Conservation (phyloP, 768 basidiomycete species). For the Lyophyllum atratum region DNA sequence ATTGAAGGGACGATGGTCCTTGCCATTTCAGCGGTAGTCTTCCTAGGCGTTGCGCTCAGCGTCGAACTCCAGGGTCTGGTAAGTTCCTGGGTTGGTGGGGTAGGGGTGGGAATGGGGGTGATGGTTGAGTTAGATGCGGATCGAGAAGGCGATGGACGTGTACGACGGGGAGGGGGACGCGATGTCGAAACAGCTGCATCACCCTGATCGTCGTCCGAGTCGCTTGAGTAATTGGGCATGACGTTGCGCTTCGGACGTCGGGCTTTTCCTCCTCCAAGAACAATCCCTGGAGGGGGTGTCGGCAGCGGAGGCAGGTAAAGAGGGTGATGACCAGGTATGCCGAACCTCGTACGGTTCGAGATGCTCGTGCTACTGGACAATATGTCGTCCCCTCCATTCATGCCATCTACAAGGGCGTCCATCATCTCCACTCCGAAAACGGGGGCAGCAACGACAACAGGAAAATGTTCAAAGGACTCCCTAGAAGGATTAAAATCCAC, state of each 20-base stretch:
- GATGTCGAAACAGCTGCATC: slow-evolving; percentile 25
- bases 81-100: slow-evolving; percentile 6
- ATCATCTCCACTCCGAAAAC: slow-evolving; percentile 81
- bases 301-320: slow-evolving; percentile 84
- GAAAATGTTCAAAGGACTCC: slow-evolving; percentile 52
- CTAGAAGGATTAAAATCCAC: slow-evolving; percentile 42
- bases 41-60: slow-evolving; percentile 6
- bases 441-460: slow-evolving; percentile 76
- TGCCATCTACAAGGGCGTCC: slow-evolving; percentile 87
- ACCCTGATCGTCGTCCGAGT: slow-evolving; percentile 54
- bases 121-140: slow-evolving; percentile 26
- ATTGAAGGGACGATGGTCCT: slow-evolving; percentile 75
- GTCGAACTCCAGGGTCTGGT: slow-evolving; percentile 9
- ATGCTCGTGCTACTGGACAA: slow-evolving; percentile 38
- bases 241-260: slow-evolving; percentile 32
- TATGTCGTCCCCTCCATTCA: slow-evolving; percentile 76
- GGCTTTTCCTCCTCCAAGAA: slow-evolving; percentile 56
- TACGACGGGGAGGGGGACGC: slow-evolving; percentile 34
- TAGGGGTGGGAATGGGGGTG: slow-evolving; percentile 16
- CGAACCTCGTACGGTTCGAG: slow-evolving; percentile 54
- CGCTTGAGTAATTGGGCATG: slow-evolving; percentile 33
- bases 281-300: slow-evolving; percentile 78
- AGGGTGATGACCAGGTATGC: slow-evolving; percentile 66
- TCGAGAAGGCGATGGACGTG: slow-evolving; percentile 31
- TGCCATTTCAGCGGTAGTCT: slow-evolving; percentile 26